Percentiles rank a stretch among this genome's conserved stretches.
Evolutionary conservation across 495 filamentous ascomycete genomes (phyloP).

Genomic region (Aspergillus indologenus): DNA sequence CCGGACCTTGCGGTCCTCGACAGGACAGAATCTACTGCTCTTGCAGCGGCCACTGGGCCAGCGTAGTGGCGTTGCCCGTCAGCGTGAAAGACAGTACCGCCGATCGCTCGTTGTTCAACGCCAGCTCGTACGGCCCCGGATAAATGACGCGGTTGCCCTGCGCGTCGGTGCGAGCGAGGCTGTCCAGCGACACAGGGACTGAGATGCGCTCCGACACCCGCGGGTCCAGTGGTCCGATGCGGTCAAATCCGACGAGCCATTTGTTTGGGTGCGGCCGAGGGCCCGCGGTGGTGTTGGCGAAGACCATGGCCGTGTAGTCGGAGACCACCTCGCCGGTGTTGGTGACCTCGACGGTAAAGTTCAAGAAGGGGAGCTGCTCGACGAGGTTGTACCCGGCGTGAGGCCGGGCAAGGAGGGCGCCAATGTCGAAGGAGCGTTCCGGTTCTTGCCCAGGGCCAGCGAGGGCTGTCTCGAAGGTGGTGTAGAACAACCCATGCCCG

Average conservation of each 20-base stretch:
- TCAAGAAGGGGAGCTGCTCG: conserved; percentile 42
- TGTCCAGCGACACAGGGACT: conserved; percentile 50
- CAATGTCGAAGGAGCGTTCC: conserved; percentile 27
- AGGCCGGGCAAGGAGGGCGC: conserved; percentile 11
- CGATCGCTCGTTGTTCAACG: conserved; percentile 53
- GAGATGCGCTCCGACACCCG: conserved; percentile 31
- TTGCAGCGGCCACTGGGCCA: no score
- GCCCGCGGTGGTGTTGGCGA: conserved; percentile 49
- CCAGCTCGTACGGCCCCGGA: conserved; percentile 60
- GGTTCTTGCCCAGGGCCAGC: not conserved
- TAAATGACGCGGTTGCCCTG: conserved; percentile 60
- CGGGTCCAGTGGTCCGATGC: no score
- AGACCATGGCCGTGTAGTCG: conserved; percentile 59
- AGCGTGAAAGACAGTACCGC: no score
- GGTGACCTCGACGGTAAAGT: conserved; percentile 37
- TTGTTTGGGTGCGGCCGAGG: conserved; percentile 63
- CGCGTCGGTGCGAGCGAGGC: conserved; percentile 55
- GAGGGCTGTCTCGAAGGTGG: conserved; percentile 43
- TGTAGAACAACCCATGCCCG: conserved; percentile 55
- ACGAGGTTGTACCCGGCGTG: conserved; percentile 25
- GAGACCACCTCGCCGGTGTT: conserved; percentile 56
- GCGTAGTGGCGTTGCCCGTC: no score
- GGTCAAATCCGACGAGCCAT: conserved; percentile 57
- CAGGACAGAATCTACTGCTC: no score
- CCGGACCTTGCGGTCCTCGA: no score